Percentiles rank a stretch among this genome's conserved stretches.
Conservation (phyloP, 495 filamentous ascomycete species). For the Niebla homalea region DNA sequence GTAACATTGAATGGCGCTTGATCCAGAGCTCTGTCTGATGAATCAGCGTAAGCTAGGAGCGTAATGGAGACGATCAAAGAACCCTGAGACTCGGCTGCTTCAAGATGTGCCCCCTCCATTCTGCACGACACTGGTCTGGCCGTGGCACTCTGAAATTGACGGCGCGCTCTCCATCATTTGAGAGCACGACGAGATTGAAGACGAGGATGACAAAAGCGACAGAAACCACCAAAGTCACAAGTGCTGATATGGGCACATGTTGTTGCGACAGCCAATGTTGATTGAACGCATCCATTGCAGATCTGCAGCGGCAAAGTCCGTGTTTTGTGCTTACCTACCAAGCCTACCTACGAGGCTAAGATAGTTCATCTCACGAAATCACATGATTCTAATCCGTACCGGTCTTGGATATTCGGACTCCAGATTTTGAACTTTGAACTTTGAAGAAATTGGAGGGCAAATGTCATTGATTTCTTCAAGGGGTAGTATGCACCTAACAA, state of each 20-base stretch:
- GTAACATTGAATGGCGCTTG: slow-evolving; percentile 68
- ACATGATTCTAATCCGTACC: too few species aligned
- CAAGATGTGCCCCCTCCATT: slow-evolving; percentile 47
- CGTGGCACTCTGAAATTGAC: slow-evolving; percentile 45
- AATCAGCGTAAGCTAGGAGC: slow-evolving; percentile 3
- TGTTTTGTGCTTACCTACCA: too few species aligned
- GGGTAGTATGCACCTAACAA: too few species aligned
- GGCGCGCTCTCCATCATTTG: slow-evolving; percentile 30
- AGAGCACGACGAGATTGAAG: slow-evolving; percentile 14
- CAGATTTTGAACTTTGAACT: too few species aligned
- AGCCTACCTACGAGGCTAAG: too few species aligned
- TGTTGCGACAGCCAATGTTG: neutral
- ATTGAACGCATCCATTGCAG: neutral
- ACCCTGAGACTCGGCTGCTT: slow-evolving; percentile 45
- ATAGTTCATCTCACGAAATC: too few species aligned
- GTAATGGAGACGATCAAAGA: neutral
- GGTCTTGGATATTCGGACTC: too few species aligned
- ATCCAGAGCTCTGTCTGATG: slow-evolving; percentile 30
- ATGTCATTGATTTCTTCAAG: too few species aligned
- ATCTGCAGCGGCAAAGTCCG: neutral
- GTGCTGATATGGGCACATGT: neutral
- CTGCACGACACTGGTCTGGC: slow-evolving; percentile 40
- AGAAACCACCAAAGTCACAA: slow-evolving; percentile 12
- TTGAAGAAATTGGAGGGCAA: too few species aligned
- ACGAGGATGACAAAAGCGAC: slow-evolving; percentile 10